Base-by-base conservation (phyloP, 805 yeast species). In the Candida schatavii region DNA sequence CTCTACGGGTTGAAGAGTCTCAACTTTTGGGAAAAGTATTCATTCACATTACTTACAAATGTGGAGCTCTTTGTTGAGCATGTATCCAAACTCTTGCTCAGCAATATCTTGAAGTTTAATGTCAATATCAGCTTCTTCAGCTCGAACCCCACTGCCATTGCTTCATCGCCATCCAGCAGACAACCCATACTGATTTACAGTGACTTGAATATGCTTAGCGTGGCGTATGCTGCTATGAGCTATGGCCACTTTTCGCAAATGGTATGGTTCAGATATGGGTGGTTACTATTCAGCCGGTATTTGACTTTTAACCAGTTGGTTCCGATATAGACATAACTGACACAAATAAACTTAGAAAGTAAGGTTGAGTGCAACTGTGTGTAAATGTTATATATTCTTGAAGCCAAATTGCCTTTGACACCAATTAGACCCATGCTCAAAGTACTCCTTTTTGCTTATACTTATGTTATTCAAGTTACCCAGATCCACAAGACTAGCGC, bases 251-350 rank as follows among this genome's bases (percentile, higher is more conserved):
- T 72, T 47, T 80, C 95, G 2, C 99, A 93, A 61, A 86, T 93
- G 86, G 90, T 85, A 6, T 91, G 97, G 97, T 93, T 84, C 61
- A 74, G 99, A 50, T 86, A 85, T 68, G 83, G 88, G 1, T 93
- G 97, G 97, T 69, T 93, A 56, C 44, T 77, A 4, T 62, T 82
- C 13, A 84, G 96, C 45, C 72, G 90, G 46, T 91, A 88, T 62
- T 77, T 87, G 70, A 80, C 82, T 33, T 76, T 77, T 39, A 90
- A 91, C 61, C 89, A 86, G 53, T 67, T 87, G 48, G 65, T 70
- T 23, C 62, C 37, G 17, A 19, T 34, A 26, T 14, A 28, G 25
- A n/a, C n/a, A n/a, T n/a, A n/a, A n/a, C n/a, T n/a, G n/a, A n/a
- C n/a, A n/a, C n/a, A n/a, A 15, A 37, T 37, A 32, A 15, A 42